Base-by-base conservation (phyloP, 1,284 basidiomycete genomes). In the Thelephora terrestris region DNA sequence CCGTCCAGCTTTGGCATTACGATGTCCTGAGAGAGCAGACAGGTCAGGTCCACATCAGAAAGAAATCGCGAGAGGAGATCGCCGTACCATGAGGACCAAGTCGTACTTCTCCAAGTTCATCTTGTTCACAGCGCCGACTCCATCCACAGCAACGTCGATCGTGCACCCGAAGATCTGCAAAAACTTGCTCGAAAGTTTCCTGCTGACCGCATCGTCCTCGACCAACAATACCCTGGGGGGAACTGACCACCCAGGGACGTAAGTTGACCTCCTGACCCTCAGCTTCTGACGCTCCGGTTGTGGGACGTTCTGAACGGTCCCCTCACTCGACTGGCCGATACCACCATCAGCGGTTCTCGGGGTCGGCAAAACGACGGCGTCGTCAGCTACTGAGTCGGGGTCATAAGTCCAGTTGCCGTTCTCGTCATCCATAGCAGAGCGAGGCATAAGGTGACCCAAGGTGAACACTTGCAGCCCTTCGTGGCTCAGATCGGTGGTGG, bases 21-120 rank as follows among this genome's bases (percentile, higher is more conserved):
- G 50, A 95, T 93, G 57, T 94, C 91, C 90, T 88, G 53, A 43
- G 54, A 18, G 46, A 46, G 49, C 50, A 51, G 12, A 29, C 36
- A 25, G 20, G 39, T 39, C 34, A 50, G 47, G 5, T 48, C 48
- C 14, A 48, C n/a, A 44, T 14, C 27, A 42, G 43, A 46, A 35
- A 44, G 43, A 34, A 51, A 27, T 34, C 24, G 5, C 20, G 39
- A 5, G 42, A 34, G 36, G 29, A 42, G 32, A 46, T 17, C 24
- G 37, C 73, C 81, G 44, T 57, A 92, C 92, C 91, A 96, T 96
- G 52, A 96, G 65, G 49, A 95, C 92, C 58, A 97, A 66, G 65
- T 97, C 94, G 63, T 96, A 97, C 70, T 94, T 87, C 63, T 91
- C 86, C 62, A 89, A 64, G 65, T 94, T 95, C 91, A 97, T 96